Base-by-base conservation (phyloP, 352 stramenopile species). In the Pythium periplocum region DNA sequence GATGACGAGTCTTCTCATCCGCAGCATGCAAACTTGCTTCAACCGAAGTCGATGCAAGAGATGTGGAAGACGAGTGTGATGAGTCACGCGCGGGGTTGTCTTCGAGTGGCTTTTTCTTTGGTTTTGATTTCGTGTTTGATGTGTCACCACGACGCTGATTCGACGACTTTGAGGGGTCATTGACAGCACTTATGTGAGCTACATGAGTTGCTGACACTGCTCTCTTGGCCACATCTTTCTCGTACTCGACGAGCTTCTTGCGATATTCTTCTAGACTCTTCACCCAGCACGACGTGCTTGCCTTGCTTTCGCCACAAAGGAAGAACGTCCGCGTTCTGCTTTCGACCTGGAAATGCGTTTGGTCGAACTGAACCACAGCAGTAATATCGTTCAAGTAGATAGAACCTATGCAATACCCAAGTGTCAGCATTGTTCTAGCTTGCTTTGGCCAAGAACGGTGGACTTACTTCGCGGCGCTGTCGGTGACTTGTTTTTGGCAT, bases 311-410 rank as follows among this genome's bases (percentile, higher is more conserved):
- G 41, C 78, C 81, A 33, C 83, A 88, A 9, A 92, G 66, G 40
- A 93, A 93, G 48, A 93, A 93, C 47, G 92, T 93, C 46, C 81
- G 81, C 33, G 73, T 90, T 10, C 78, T 73, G 56, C 79, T 88
- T 49, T 93, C 83, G 41, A 93, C 80, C 45, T 93, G 83, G 47
- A 93, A 93, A 40, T 90, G 81, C 37, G 79, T 90, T 43, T 93
- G 81, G 41, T 93, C 83, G 54, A 92, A 93, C 68, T 89, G 78
- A 38, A 90, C 60, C 45, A 93, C 72, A 0, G 81, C 83, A n/a
- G 81, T 93, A 61, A 93, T 93, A 53, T 93, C 81, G 57, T 93
- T 84, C 37, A 93, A 65, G 45, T 79, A 90, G 49, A 93, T 90
- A 1, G 83, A 90, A 53, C 75, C 83, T 93, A 39, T 6, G 30